Evolutionary conservation across 345 rosid species (phyloP).

Genomic region (Raphanus raphanistrum): DNA sequence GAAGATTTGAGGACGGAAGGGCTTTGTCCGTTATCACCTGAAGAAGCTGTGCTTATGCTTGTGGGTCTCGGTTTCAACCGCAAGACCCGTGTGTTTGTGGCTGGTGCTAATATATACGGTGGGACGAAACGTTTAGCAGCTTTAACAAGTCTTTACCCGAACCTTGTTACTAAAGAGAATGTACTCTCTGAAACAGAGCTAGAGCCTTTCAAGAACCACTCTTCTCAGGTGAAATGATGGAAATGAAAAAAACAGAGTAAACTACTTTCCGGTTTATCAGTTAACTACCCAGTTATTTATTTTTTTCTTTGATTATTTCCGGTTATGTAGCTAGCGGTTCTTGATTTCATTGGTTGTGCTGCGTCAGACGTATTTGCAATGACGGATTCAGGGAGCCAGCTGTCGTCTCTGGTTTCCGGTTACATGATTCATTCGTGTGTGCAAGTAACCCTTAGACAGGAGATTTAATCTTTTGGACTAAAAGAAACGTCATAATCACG

Average conservation of each 20-base stretch:
- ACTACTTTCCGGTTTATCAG: background rate
- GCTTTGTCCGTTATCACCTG: constrained; percentile 87
- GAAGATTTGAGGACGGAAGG: constrained; percentile 76
- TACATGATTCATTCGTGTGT: no score
- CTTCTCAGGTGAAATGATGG: constrained; percentile 69
- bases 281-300: background rate
- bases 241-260: background rate
- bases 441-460: no score
- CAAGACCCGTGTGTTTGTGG: constrained; percentile 72
- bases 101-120: constrained; percentile 89
- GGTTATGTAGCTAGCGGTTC: constrained; percentile 73
- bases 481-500: no score
- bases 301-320: background rate
- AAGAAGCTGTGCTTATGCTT: constrained; percentile 92
- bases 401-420: constrained; percentile 82
- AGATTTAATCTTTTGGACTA: no score
- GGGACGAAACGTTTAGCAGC: constrained; percentile 65
- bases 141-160: constrained; percentile 79
- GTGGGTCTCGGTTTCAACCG: constrained; percentile 91
- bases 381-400: constrained; percentile 96
- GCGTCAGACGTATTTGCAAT: constrained; percentile 89
- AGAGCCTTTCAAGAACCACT: constrained; percentile 76
- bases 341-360: constrained; percentile 86
- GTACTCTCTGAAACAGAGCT: constrained; percentile 75
- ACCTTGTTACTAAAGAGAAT: constrained; percentile 87